Base-by-base conservation (phyloP, 2,329 filamentous ascomycete species). In the Ophiostoma tasmaniense region DNA sequence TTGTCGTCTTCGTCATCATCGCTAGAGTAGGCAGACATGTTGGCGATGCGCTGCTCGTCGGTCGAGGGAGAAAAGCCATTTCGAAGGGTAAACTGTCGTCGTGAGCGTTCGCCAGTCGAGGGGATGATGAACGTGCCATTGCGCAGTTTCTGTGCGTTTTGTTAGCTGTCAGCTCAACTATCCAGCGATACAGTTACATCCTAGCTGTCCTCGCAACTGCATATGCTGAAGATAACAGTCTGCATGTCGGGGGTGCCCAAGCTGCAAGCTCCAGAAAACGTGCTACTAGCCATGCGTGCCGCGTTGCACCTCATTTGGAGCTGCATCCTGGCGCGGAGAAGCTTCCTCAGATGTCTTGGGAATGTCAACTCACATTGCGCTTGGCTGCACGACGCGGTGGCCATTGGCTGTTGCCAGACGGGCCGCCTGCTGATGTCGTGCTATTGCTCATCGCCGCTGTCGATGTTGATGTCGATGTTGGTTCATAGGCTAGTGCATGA, bases 51-150 rank as follows among this genome's bases (percentile, higher is more conserved):
- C 45, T 59, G 61, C 37, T 83, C 79, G 68, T 84, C 8, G 11
- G 55, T 37, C 8, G 35, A 33, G 1, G 39, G 37, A 1, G 52
- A 13, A 10, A 22, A 37, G 61, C 64, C 68, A 75, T 75, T 80
- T 74, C 90, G 89, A 35, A 97, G 82, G 28, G 90, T 94, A 74
- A 97, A 92, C 71, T 89, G 85, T 71, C 90, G 90, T 75, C 88
- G 90, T 64, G 92, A 86, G 72, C 93, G 90, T 78, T 96, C 91
- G 75, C 94, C 93, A 2, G 93, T 97, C 70, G 85, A 83, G 8
- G 94, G 93, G 68, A 96, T 85, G 74, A 98, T 90, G 77, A 96
- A 93, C 62, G 92, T 95, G 73, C 91, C 91, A 76, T 94, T 90
- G 73, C 90, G 89, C 71, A 96, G 83, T 84, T 93, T 88, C 86